Evolutionary conservation across 305 asterid genomes (phyloP), one percentile per base, ranked within the genome.

Genomic region (Solanum hybrid): DNA sequence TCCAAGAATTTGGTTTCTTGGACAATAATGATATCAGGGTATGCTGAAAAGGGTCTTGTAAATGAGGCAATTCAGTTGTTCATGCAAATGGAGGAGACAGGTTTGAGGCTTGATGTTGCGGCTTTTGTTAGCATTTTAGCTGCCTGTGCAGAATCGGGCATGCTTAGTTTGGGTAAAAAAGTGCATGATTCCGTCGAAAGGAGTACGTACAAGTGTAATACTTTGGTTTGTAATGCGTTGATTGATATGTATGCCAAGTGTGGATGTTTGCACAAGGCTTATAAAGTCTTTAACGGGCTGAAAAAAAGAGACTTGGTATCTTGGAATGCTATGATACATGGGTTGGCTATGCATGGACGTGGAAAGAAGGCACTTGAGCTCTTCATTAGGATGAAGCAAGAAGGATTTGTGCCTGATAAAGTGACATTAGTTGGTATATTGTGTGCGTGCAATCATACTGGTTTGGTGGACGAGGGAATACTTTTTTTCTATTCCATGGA

Each of bases 171-270:
- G 91, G 99, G 99, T 87, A 91, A 93, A 91, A 93, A 91, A 89
- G 96, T 95, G 72, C 98, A 96, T 66, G 91, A 29, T 17, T 91
- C 95, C 3, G 90, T 94, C 2, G 86, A 35, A 81, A 88, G 60
- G 89, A 91, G 88, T 73, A 86, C 84, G 87, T 91, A 85, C 35
- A 89, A 72, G 85, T 90, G 92, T 88, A 87, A 94, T 89, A 84
- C 86, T 24, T 77, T 91, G 73, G 95, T 95, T 27, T 92, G 89
- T 87, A 97, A 96, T 88, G 97, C 98, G 4, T 88, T 97, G 90
- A 91, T 97, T 35, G 96, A 94, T 91, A 94, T 97, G 98, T 96
- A 96, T 90, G 94, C 96, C 86, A 97, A 97, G 91, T 97, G 97
- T 72, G 99, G 98, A 89, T 90, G 91, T 93, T 91, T 97, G 93